These are phyloP conservation scores for Sphagnurus paluster DNA, from an alignment of 1,284 basidiomycete species.

Conservation along the genomic window DNA sequence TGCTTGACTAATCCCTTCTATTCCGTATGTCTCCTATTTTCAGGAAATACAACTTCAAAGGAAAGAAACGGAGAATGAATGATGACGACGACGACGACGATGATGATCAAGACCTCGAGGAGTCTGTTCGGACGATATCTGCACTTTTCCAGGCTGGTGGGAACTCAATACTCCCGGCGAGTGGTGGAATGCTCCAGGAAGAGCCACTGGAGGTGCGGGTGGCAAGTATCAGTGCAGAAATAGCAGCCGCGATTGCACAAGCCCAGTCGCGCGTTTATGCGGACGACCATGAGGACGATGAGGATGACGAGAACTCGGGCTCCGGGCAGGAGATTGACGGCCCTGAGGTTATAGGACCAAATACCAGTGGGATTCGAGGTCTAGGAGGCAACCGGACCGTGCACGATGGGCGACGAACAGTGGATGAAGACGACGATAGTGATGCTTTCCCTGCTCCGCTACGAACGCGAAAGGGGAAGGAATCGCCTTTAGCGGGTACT, in stretches of 20 bases:
- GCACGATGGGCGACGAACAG: slow-evolving; percentile 33
- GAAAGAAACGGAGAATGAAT: slow-evolving; percentile 60
- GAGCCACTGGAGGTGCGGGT: slow-evolving; percentile 60
- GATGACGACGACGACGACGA: slow-evolving; percentile 44
- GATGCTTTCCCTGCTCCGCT: slow-evolving; percentile 66
- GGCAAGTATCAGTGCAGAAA: slow-evolving; percentile 70
- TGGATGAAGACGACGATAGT: slow-evolving; percentile 57
- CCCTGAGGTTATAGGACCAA: slow-evolving; percentile 50
- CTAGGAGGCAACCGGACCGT: slow-evolving; percentile 27
- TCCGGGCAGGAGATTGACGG: slow-evolving; percentile 49
- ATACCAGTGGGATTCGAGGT: slow-evolving; percentile 60
- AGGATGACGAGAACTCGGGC: slow-evolving; percentile 44
- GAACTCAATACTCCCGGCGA: slow-evolving; percentile 27
- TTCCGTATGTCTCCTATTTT: background rate
- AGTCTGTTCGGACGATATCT: slow-evolving; percentile 70
- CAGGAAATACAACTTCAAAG: slow-evolving; percentile 76
- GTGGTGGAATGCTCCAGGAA: slow-evolving; percentile 27
- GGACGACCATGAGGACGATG: slow-evolving; percentile 57
- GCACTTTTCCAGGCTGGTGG: slow-evolving; percentile 56
- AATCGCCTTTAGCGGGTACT: slow-evolving; percentile 44
- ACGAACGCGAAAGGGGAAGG: slow-evolving; percentile 58
- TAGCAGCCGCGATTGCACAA: slow-evolving; percentile 72
- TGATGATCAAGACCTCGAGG: slow-evolving; percentile 55
- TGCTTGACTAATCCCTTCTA: slow-evolving; percentile 9
- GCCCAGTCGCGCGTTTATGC: slow-evolving; percentile 51